phyloP scores from a whole-genome alignment of 805 yeast species.

The Wickerhamiella kazuoi region DNA sequence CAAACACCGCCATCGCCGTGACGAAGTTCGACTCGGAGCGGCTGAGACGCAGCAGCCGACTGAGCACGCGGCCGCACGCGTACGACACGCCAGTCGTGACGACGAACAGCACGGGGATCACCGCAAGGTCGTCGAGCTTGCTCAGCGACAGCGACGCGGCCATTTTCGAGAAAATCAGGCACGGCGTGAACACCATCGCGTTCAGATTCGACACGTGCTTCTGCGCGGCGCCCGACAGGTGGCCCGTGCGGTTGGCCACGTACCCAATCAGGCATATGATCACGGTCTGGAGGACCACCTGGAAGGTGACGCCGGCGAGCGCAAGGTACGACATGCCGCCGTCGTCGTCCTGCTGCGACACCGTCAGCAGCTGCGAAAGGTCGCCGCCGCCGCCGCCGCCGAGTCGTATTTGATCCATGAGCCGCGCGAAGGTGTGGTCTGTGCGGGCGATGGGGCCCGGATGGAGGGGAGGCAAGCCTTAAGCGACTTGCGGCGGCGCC shows the following conservation, averaged over 20 bases:
- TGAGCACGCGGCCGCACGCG: slow-evolving; percentile 38
- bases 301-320: slow-evolving; percentile 55
- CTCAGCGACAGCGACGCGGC: slow-evolving; percentile 50
- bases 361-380: too few relatives aligned
- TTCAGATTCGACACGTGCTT: slow-evolving; percentile 59
- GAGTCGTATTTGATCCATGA: not conserved
- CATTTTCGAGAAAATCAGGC: slow-evolving; percentile 72
- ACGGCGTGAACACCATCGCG: slow-evolving; percentile 88
- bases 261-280: slow-evolving; percentile 75
- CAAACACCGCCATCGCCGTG: slow-evolving; percentile 93
- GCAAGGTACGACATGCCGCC: slow-evolving; percentile 16
- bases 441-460: too few relatives aligned
- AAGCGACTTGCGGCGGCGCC: too few relatives aligned
- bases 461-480: too few relatives aligned
- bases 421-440: too few relatives aligned
- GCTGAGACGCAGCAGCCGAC: slow-evolving; percentile 39
- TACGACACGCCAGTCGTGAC: slow-evolving; percentile 64
- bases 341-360: too few relatives aligned
- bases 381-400: not conserved
- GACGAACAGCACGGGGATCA: slow-evolving; percentile 75
- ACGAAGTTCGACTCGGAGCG: slow-evolving; percentile 74
- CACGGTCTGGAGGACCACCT: slow-evolving; percentile 83
- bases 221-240: slow-evolving; percentile 56
- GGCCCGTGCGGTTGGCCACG: slow-evolving; percentile 57
- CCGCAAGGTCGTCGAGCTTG: slow-evolving; percentile 60